Evolutionary conservation across 164 flowering plant species (phyloP), one percentile per base, ranked within the genome.

Genomic region (Dillenia suffruticosa): DNA sequence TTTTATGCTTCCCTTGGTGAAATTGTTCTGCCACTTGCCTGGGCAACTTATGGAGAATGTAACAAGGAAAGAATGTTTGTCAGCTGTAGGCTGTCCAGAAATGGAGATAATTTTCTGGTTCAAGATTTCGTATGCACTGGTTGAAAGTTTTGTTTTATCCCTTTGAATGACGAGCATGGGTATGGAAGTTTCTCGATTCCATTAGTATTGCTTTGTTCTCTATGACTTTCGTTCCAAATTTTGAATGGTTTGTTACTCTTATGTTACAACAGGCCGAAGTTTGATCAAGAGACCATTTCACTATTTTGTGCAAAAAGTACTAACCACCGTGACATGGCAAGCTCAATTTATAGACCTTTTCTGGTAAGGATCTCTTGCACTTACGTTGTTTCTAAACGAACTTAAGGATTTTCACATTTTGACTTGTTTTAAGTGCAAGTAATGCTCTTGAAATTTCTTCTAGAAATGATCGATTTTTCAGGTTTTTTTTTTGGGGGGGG

Each of bases 81-180:
- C 59, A 84, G 88, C 64, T 75, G 78, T 74, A 80, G 89, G 68
- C 15, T 87, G 51, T 55, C 49, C 57, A 46, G 48, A 44, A 46
- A 9, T 1, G 68, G 52, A 47, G 78, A 77, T 51, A 43, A 60
- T 49, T 49, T 61, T 54, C 50, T 87, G 65, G 86, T 57, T 6
- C 89, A 82, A 57, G 88, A 90, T 83, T 74, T 90, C 64, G 81
- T 85, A 51, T 81, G 88, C 49, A 79, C 69, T 51, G 93, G 96
- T 66, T 90, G 96, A 72, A 80, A 76, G 70, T 57, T 70, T 22
- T 90, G 96, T 68, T 88, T 89, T 44, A 70, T 71, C 32, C 82
- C 88, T 58, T 52, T 81, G 76, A 68, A 68, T 70, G 64, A 51
- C 17, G 80, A 71, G 62, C 52, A 50, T 46, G 73, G 72, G 83